Evolutionary conservation across 805 yeast species (phyloP).

Genomic region (Isabelozyma pseudorhagii): DNA sequence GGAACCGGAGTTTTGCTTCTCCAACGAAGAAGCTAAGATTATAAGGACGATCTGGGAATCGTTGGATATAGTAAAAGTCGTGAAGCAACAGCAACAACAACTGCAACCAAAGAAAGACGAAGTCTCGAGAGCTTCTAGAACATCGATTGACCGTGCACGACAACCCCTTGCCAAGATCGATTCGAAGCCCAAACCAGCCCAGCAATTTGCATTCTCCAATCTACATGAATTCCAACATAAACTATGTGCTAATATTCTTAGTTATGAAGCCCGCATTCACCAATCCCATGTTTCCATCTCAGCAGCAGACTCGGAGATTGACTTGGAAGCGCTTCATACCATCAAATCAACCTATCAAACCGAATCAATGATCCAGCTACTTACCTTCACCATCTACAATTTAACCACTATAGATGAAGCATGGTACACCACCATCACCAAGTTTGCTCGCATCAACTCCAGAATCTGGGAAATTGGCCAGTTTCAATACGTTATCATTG

Average conservation of each 20-base stretch:
- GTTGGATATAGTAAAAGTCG: background rate
- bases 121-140: background rate
- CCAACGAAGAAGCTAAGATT: background rate
- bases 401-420: constrained; percentile 4
- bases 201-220: background rate
- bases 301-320: background rate
- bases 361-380: constrained; percentile 11
- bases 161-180: background rate
- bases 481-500: constrained; percentile 11
- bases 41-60: background rate
- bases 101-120: background rate
- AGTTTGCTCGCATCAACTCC: constrained; percentile 10
- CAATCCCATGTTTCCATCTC: background rate
- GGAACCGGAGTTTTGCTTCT: background rate
- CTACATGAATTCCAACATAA: constrained; percentile 6
- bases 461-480: constrained; percentile 14
- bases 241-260: constrained; percentile 8
- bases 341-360: constrained; percentile 13
- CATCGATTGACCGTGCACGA: background rate
- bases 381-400: constrained; percentile 12
- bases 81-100: background rate
- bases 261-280: background rate
- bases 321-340: constrained; percentile 3
- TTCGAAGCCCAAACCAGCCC: background rate
- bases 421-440: constrained; percentile 6